Evolutionary conservation across 495 filamentous ascomycete species (phyloP), one percentile per base, ranked within the genome.

Genomic region (Rusavskia elegans): DNA sequence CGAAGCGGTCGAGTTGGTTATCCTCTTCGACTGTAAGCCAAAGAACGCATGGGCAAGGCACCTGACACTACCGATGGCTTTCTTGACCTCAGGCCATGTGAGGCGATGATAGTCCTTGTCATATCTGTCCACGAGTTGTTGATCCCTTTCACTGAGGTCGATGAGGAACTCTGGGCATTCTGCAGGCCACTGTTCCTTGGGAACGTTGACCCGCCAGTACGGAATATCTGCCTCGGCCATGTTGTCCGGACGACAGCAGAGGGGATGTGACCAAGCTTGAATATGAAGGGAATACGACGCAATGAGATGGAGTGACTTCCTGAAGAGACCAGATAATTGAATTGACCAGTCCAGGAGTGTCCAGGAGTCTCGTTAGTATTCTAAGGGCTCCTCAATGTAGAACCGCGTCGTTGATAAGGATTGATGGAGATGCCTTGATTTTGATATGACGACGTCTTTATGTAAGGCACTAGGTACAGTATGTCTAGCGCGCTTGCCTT

Each of bases 181-280:
- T 14, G 63, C 57, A 5, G 79, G 76, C 66, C 84, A 75, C 57
- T 79, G 63, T 21, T 68, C 57, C 17, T 63, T 68, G 4, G 84
- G 82, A 16, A 92, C 65, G 63, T 95, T 93, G 56, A 86, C 72
- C 40, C 85, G 78, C 86, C 85, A 94, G 70, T 82, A 94, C 1
- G 84, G 83, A 17, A 82, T 20, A 20, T 50, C 29, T 36, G 25
- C 13, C 10, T 25, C 21, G 8, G 20, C 23, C 45, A 48, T 29
- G n/a, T 17, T 6, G 25, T 5, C 25, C 25, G 25, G 25, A 27
- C 25, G 25, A 27, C 5, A 27, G 25, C 4, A 27, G 2, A 27
- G 0, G 0, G 7, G 7, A 27, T 27, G n/a, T 6, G 25, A 27
- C 25, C 2, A 27, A 3, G 25, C 25, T 27, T 27, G 25, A 27